Conservation (phyloP, 1,284 basidiomycete genomes). For the Ganoderma resinaceum region DNA sequence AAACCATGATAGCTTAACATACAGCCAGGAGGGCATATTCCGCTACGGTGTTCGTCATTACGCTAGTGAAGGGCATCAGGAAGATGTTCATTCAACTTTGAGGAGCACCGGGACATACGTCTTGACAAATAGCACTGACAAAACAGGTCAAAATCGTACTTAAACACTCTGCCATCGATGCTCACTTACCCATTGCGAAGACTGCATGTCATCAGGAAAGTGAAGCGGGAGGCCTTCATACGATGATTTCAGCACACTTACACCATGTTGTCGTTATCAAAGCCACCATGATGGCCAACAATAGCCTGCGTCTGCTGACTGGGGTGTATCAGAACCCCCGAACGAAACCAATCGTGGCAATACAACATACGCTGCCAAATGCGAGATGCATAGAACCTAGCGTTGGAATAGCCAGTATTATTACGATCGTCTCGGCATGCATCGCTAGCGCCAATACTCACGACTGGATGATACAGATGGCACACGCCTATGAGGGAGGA, state of each 20-base stretch:
- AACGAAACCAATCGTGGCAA: neutral
- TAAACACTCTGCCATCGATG: too few relatives aligned
- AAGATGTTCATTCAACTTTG: neutral
- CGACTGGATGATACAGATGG: conserved; percentile 16
- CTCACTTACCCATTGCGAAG: conserved; percentile 3
- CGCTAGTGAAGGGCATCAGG: neutral
- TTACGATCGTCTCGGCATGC: too few relatives aligned
- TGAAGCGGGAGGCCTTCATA: neutral
- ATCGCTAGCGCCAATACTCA: conserved; percentile 2
- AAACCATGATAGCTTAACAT: neutral
- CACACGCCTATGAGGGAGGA: conserved; percentile 2
- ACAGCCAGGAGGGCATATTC: conserved; percentile 8
- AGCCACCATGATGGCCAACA: conserved; percentile 10
- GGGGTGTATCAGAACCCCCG: neutral
- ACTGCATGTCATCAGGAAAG: neutral
- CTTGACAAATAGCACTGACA: conserved; percentile 12
- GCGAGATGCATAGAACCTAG: conserved; percentile 18
- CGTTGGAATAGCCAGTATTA: neutral
- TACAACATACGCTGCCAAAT: conserved; percentile 12
- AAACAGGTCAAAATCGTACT: neutral
- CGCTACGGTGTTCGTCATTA: conserved; percentile 1
- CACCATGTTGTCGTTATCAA: conserved; percentile 13
- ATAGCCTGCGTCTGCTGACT: conserved; percentile 15
- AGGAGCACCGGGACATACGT: conserved; percentile 2
- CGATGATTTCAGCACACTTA: neutral